A percentile compares a stretch with the other conserved stretches of the same genome.
phyloP scores from a whole-genome alignment of 2,329 filamentous ascomycete species.

The Dothidotthia symphoricarpi region DNA sequence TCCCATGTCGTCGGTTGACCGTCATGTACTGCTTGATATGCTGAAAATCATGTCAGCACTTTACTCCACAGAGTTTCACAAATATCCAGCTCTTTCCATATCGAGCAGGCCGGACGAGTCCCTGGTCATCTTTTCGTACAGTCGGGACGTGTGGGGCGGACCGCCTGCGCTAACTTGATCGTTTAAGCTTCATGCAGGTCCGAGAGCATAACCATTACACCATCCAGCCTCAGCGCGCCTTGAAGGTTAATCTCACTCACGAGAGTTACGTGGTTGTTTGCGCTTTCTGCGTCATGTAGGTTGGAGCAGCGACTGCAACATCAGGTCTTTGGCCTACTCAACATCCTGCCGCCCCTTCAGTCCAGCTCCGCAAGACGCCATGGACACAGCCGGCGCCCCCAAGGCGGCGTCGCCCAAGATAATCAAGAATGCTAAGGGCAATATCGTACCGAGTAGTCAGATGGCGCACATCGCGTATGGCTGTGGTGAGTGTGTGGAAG shows the following conservation, averaged over 20 bases:
- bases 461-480: slow-evolving; percentile 45
- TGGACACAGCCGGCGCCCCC: slow-evolving; percentile 43
- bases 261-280: slow-evolving; percentile 2
- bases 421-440: slow-evolving; percentile 44
- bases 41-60: too few relatives aligned
- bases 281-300: slow-evolving; percentile 23
- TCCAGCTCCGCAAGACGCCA: slow-evolving; percentile 15
- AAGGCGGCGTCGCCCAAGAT: slow-evolving; percentile 47
- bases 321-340: too few relatives aligned
- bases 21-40: too few relatives aligned
- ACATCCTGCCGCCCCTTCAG: too few relatives aligned
- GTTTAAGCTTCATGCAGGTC: slow-evolving; percentile 37
- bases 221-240: slow-evolving; percentile 8
- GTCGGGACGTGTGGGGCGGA: slow-evolving; percentile 4
- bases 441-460: slow-evolving; percentile 40
- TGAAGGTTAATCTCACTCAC: too few relatives aligned
- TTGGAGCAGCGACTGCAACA: background rate
- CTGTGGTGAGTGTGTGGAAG: slow-evolving; percentile 37
- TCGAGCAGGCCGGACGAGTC: slow-evolving; percentile 1
- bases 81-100: too few relatives aligned
- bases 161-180: slow-evolving; percentile 21
- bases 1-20: too few relatives aligned
- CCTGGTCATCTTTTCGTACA: background rate
- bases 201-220: slow-evolving; percentile 2
- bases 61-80: too few relatives aligned